A percentile compares a stretch with the other conserved stretches of the same genome.
These are phyloP conservation scores for Geotrichum histeridarum DNA, from an alignment of 1,139 yeast genomes.

Conservation along the genomic window DNA sequence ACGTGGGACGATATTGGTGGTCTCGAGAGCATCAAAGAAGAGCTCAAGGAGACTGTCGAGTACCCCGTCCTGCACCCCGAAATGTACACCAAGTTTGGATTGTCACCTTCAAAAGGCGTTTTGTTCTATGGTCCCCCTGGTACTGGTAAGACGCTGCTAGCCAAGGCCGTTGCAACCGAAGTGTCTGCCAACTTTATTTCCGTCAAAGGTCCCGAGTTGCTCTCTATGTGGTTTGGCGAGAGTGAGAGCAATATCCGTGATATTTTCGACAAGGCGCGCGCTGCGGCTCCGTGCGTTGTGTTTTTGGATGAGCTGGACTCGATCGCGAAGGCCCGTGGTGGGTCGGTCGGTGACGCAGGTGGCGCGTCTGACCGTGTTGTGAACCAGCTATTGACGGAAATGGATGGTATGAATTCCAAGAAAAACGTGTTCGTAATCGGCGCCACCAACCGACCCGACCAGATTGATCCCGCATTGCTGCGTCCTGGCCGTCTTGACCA, in stretches of 20 bases:
- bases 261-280: conserved; percentile 95
- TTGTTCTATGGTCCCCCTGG: conserved; percentile 99
- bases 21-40: conserved; percentile 88
- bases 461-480: conserved; percentile 94
- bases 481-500: conserved; percentile 99
- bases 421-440: conserved; percentile 98
- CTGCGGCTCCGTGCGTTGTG: conserved; percentile 97
- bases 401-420: conserved; percentile 99
- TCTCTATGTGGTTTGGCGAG: conserved; percentile 99
- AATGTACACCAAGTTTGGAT: conserved; percentile 94
- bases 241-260: conserved; percentile 95
- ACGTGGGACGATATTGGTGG: conserved; percentile 98
- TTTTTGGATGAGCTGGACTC: conserved; percentile 96
- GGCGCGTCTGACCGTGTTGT: conserved; percentile 98
- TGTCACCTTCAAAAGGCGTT: conserved; percentile 96
- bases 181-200: conserved; percentile 94
- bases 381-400: conserved; percentile 93
- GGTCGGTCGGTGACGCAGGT: conserved; percentile 87
- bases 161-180: conserved; percentile 97
- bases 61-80: conserved; percentile 98
- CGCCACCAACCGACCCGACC: conserved; percentile 98
- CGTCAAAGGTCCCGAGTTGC: conserved; percentile 93
- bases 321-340: conserved; percentile 96
- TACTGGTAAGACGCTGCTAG: conserved; percentile 96
- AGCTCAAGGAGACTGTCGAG: conserved; percentile 94